Base-by-base conservation (phyloP, 2,329 filamentous ascomycete species). In the Acephala macrosclerotiorum region DNA sequence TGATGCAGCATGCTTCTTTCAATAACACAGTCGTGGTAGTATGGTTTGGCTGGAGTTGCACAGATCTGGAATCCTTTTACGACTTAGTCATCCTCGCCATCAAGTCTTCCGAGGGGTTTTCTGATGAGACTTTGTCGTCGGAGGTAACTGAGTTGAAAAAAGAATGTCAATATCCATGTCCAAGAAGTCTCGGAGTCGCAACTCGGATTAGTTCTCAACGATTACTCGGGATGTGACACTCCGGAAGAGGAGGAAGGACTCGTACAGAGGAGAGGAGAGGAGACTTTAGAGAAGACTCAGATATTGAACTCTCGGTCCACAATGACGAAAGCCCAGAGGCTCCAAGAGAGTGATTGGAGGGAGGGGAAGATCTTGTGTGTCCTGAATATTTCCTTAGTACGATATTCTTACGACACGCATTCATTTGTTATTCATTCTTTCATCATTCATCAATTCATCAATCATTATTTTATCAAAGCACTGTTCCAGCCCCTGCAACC, bases 41-140 rank as follows among this genome's bases (percentile, higher is more conserved):
- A 11, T 22, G 22, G 11, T 26, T n/a, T 11, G 33, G 38, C 18
- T 59, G 57, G 57, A 29, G 22, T 16, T 59, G n/a, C 12, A 22
- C 38, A 6, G 38, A 29, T 9, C 7, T 59, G 38, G 38, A 47
- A 20, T 45, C 57, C 9, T 22, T 47, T 1, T 45, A n/a, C 18
- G 57, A 59, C 4, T 11, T 59, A 3, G 16, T 59, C 38, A 29
- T 59, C 33, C 57, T 59, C 11, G 57, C 57, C n/a, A 29, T 59
- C 11, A 18, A 29, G 12, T 59, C 57, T 25, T 29, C 38, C 5
- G n/a, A 5, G 40, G n/a, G 40, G 9, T 16, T 14, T 14, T 12
- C 18, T 42, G 9, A 16, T 4, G 9, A 12, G 40, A 14, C 18
- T 5, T 12, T 42, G 40, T 42, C n/a, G n/a, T n/a, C n/a, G n/a